Conservation (phyloP, 495 filamentous ascomycete species). For the Podospora tetraspora region DNA sequence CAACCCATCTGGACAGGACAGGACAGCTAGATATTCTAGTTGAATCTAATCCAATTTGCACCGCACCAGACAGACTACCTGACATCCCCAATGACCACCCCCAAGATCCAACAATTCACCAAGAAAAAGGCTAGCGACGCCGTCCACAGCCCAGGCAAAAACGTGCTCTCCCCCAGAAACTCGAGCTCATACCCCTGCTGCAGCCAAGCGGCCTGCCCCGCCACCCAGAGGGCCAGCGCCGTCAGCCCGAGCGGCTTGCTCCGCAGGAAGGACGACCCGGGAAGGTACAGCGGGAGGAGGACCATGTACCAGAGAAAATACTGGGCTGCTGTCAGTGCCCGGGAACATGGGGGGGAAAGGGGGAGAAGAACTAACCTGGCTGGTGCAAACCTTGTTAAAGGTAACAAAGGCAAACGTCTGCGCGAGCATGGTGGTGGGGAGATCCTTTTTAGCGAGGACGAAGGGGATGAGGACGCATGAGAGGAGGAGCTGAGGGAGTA, state of each 20-base stretch:
- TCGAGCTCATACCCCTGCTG: conserved; percentile 85
- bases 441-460: conserved; percentile 71
- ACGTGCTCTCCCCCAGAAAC: conserved; percentile 80
- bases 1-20: not conserved
- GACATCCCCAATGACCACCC: conserved; percentile 69
- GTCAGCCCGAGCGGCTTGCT: conserved; percentile 54
- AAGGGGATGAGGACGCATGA: conserved; percentile 73
- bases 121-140: conserved; percentile 73
- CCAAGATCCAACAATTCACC: conserved; percentile 82
- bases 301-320: conserved; percentile 98
- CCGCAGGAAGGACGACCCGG: conserved; percentile 63
- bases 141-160: conserved; percentile 75
- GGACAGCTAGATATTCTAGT: not conserved
- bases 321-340: conserved; percentile 38
- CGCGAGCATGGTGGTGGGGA: conserved; percentile 88
- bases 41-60: not conserved
- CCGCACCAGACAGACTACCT: not conserved
- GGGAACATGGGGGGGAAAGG: not conserved
- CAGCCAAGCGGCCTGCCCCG: conserved; percentile 72
- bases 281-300: conserved; percentile 86
- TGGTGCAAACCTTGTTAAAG: conserved; percentile 98
- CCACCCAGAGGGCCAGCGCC: conserved; percentile 65
- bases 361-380: conserved; percentile 58
- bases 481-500: conserved; percentile 78
- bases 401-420: conserved; percentile 97